These are phyloP conservation scores for Beauveria asiatica DNA, from an alignment of 2,329 filamentous ascomycete species.

Conservation along the genomic window DNA sequence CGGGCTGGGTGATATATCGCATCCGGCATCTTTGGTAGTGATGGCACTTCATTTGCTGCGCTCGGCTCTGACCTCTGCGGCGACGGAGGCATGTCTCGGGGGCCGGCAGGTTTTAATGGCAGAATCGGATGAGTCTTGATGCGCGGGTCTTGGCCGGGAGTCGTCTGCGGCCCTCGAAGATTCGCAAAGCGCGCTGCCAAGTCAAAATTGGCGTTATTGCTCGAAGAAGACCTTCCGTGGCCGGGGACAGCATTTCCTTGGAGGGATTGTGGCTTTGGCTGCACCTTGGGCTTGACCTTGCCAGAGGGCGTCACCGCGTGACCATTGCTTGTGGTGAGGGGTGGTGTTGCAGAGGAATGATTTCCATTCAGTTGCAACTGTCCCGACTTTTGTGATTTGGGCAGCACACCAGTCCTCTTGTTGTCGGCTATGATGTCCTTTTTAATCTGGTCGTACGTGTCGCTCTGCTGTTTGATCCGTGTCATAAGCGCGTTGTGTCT, in stretches of 20 bases:
- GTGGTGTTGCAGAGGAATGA: constrained; percentile 12
- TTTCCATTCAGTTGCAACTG: constrained; percentile 8
- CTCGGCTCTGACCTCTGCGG: constrained; percentile 35
- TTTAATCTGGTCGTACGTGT: constrained; percentile 50
- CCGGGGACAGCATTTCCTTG: constrained; percentile 48
- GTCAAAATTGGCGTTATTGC: constrained; percentile 34
- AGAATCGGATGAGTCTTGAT: constrained; percentile 41
- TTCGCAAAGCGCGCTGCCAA: constrained; percentile 49
- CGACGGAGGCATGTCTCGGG: constrained; percentile 42
- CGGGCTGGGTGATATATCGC: constrained; percentile 73
- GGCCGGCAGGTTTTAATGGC: constrained; percentile 32
- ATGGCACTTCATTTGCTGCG: constrained; percentile 43
- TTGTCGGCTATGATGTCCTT: constrained; percentile 56
- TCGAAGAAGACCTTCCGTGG: constrained; percentile 19
- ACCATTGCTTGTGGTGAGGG: background rate
- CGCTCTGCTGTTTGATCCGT: constrained; percentile 39
- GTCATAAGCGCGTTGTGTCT: constrained; percentile 42
- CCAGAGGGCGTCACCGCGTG: constrained; percentile 15
- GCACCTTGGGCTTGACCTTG: constrained; percentile 40
- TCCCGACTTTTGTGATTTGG: constrained; percentile 18
- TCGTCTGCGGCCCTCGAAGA: constrained; percentile 36
- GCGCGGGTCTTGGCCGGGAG: constrained; percentile 41
- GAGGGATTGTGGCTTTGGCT: constrained; percentile 60
- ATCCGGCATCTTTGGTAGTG: constrained; percentile 61
- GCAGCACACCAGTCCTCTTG: constrained; percentile 48